Evolutionary conservation across 1,284 basidiomycete genomes (phyloP).

Genomic region (Abortiporus biennis): DNA sequence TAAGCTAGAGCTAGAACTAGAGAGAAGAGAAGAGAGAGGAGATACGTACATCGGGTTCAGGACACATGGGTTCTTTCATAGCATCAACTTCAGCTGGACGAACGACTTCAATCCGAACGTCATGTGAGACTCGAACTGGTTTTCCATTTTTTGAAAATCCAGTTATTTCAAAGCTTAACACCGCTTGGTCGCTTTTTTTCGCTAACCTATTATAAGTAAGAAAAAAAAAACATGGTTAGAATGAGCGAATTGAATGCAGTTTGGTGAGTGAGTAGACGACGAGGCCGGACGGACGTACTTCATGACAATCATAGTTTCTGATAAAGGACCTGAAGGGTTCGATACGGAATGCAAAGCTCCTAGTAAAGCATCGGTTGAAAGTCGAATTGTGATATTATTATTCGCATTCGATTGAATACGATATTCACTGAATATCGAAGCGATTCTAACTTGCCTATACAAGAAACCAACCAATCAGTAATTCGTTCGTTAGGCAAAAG

Average conservation of each 20-base stretch:
- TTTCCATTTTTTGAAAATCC: conserved; percentile 50
- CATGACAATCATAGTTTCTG: conserved; percentile 59
- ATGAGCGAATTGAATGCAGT: background rate
- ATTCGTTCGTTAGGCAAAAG: conserved; percentile 25
- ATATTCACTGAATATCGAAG: conserved; percentile 76
- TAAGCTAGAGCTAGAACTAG: background rate
- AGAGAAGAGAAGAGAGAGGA: conserved; percentile 1
- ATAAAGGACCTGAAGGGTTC: conserved; percentile 13
- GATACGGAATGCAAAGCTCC: conserved; percentile 65
- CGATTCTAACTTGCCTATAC: conserved; percentile 52
- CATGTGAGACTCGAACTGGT: conserved; percentile 58
- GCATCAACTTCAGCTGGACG: conserved; percentile 65
- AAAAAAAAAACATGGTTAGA: background rate
- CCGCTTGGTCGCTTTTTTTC: conserved; percentile 74
- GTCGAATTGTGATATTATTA: conserved; percentile 75
- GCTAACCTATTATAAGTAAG: conserved; percentile 38
- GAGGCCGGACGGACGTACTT: conserved; percentile 30
- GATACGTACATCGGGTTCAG: conserved; percentile 73
- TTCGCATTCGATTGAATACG: conserved; percentile 84
- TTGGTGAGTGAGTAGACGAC: background rate
- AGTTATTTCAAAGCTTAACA: conserved; percentile 69
- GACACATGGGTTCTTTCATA: conserved; percentile 80
- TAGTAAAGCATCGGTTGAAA: conserved; percentile 71
- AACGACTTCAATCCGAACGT: conserved; percentile 75
- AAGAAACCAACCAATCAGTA: conserved; percentile 15